Evolutionary conservation across 176 grass and related monocot species (phyloP), one percentile per base, ranked within the genome.

Genomic region (Canna indica): DNA sequence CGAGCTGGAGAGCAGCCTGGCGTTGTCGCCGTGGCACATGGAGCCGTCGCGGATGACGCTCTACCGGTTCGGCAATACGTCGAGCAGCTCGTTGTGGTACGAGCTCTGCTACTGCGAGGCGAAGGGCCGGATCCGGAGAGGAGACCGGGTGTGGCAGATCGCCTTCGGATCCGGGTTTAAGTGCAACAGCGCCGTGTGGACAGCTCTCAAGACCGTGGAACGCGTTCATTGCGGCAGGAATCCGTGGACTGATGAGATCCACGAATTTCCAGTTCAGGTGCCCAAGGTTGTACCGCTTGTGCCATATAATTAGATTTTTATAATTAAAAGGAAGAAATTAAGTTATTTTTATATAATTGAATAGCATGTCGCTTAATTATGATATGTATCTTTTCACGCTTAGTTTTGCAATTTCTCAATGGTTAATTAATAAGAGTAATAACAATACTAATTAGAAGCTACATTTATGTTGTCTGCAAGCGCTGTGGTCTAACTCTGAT

Each of bases 101-200:
- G 83, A 90, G 69, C 77, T 90, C 18, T 68, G 83, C 1, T 90
- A 90, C 70, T 83, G 87, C 58, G 80, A 90, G 74, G 87, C 87
- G 16, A 90, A 85, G 66, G 83, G 69, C 0, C 8, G 87, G 69
- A 80, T 85, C 76, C 11, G 29, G 16, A 7, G 5, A 0, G 85
- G 85, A 0, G 70, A 92, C 71, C 72, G 77, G 31, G 81, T 71
- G 25, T 83, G 83, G 77, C 83, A 85, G 79, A 73, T 88, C 5
- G 81, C 80, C 0, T 86, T 92, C 53, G 90, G 83, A 0, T 92
- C 85, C 0, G 90, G 85, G 1, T 92, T 92, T 60, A 92, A 91
- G 80, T 95, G 94, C 59, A 97, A 97, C 46, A 92, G 84, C 46
- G 94, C 94, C 0, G 94, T 97, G 31, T 97, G 94, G 94, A 47